Percentiles rank a stretch among this genome's conserved stretches.
Evolutionary conservation across 1,139 yeast species (phyloP).

Genomic region (Neolecta irregularis): DNA sequence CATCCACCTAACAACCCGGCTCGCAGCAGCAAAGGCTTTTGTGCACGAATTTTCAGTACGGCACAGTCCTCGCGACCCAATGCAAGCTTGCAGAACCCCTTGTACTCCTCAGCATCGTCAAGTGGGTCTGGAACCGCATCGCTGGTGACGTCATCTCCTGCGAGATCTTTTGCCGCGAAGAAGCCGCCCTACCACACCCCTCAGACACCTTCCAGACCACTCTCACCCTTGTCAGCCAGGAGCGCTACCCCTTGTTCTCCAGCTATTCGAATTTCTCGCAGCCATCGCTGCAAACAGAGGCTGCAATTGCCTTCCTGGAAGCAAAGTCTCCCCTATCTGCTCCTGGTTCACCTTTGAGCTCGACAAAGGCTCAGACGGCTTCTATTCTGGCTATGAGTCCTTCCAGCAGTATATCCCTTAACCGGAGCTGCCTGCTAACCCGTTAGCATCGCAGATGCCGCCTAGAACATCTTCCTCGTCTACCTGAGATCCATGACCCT

Average conservation of each 20-base stretch:
- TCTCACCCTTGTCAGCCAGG: no score
- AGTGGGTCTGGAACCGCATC: constrained; percentile 51
- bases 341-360: constrained; percentile 74
- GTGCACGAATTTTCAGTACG: constrained; percentile 6
- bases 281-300: constrained; percentile 73
- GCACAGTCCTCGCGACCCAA: not conserved
- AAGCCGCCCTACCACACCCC: constrained; percentile 1
- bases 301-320: constrained; percentile 61
- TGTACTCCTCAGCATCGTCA: constrained; percentile 11
- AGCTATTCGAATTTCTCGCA: constrained; percentile 65
- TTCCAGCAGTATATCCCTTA: no score
- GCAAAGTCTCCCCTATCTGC: constrained; percentile 67
- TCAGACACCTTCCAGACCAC: no score
- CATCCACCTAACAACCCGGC: constrained; percentile 18
- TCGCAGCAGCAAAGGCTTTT: constrained; percentile 12
- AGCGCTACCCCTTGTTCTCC: constrained; percentile 48
- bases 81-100: constrained; percentile 7
- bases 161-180: constrained; percentile 37
- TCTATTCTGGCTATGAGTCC: not conserved
- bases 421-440: no score
- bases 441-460: constrained; percentile 65
- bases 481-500: constrained; percentile 72
- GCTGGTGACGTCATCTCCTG: constrained; percentile 72
- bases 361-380: constrained; percentile 1
- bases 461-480: constrained; percentile 63